A percentile compares a stretch with the other conserved stretches of the same genome.
These are phyloP conservation scores for Trypanosoma brucei DNA, from an alignment of 208 protist species.

Conservation along the genomic window DNA sequence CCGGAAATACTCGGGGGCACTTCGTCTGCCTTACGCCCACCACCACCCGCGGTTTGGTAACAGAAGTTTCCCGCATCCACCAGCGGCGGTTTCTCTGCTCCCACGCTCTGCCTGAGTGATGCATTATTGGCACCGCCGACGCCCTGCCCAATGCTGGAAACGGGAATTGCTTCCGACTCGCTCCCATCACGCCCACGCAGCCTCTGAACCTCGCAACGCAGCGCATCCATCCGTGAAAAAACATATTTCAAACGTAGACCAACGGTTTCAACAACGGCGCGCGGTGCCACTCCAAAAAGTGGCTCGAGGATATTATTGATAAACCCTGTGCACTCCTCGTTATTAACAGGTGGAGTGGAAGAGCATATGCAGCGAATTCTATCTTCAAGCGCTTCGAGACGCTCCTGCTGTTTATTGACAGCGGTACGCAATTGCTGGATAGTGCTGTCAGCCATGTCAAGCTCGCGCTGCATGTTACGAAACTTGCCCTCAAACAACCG, in stretches of 20 bases:
- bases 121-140: too few species aligned
- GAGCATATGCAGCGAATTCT: conserved; percentile 11
- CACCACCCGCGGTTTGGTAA: too few species aligned
- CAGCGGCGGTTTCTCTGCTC: too few species aligned
- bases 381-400: conserved; percentile 7
- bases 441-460: background rate
- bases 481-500: conserved; percentile 11
- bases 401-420: conserved; percentile 9
- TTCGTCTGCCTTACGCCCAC: too few species aligned
- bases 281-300: background rate
- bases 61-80: too few species aligned
- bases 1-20: too few species aligned
- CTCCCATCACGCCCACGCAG: background rate
- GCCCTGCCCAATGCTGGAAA: too few species aligned
- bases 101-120: too few species aligned
- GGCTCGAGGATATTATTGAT: conserved; percentile 1
- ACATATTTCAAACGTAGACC: conserved; percentile 8
- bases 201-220: background rate
- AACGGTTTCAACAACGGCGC: conserved; percentile 5
- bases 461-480: background rate
- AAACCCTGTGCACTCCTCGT: background rate
- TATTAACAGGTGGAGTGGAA: background rate
- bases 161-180: background rate
- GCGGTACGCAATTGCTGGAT: conserved; percentile 6
- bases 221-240: background rate